These are phyloP conservation scores for Orbilia blumenaviensis DNA, from an alignment of 2,329 filamentous ascomycete genomes.

Conservation along the genomic window DNA sequence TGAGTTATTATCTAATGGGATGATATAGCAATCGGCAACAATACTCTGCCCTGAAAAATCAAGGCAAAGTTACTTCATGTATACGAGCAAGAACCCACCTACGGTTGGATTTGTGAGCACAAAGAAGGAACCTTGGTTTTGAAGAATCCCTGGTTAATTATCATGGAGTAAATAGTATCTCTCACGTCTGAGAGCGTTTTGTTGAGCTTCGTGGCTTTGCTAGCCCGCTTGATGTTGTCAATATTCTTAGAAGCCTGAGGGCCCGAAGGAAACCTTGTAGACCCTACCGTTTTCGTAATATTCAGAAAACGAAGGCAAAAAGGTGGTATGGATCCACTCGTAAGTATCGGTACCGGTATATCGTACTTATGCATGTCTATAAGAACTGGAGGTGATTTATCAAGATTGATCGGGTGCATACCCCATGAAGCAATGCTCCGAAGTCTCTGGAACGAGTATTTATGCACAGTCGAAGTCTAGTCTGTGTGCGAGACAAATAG, in stretches of 20 bases:
- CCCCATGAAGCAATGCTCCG: background rate
- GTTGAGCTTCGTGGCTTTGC: too few relatives aligned
- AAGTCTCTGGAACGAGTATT: too few relatives aligned
- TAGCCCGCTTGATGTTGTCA: background rate
- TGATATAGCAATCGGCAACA: slow-evolving; percentile 70
- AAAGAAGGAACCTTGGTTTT: slow-evolving; percentile 38
- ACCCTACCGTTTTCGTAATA: slow-evolving; percentile 49
- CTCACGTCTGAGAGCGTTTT: slow-evolving; percentile 55
- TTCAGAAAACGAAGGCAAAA: slow-evolving; percentile 51
- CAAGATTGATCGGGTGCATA: slow-evolving; percentile 52
- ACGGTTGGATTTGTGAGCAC: slow-evolving; percentile 38
- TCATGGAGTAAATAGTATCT: slow-evolving; percentile 55
- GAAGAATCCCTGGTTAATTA: slow-evolving; percentile 54
- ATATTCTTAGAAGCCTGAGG: too few relatives aligned
- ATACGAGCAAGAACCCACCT: slow-evolving; percentile 59
- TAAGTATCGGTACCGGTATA: background rate
- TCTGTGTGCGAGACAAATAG: too few relatives aligned
- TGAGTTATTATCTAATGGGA: slow-evolving; percentile 71
- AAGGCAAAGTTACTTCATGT: slow-evolving; percentile 67
- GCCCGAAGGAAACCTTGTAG: background rate
- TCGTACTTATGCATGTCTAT: slow-evolving; percentile 6
- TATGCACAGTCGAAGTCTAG: too few relatives aligned
- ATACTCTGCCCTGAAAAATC: slow-evolving; percentile 68
- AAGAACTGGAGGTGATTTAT: slow-evolving; percentile 52
- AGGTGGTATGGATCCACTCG: slow-evolving; percentile 38